Percentiles rank a stretch among this genome's conserved stretches.
phyloP scores from a whole-genome alignment of 106 monocot species.

The Posidonia australis region DNA sequence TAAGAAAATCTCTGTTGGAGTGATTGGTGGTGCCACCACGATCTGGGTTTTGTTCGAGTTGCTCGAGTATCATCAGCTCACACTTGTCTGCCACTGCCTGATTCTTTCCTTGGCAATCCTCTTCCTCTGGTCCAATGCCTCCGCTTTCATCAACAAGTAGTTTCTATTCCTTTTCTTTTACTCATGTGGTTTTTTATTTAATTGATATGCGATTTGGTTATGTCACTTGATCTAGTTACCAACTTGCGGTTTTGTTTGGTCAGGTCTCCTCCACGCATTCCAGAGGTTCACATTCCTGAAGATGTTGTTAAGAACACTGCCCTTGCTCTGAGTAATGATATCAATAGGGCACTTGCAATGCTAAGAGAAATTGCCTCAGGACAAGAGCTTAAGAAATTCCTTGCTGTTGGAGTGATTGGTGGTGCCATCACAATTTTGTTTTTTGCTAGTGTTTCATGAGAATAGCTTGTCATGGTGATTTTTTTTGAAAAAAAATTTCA shows the following conservation, averaged over 20 bases:
- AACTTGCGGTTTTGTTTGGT: background rate
- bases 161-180: background rate
- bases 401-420: conserved; percentile 33
- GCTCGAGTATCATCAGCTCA: conserved; percentile 49
- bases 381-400: conserved; percentile 55
- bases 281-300: conserved; percentile 58
- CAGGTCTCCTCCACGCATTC: conserved; percentile 60
- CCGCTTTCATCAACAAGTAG: conserved; percentile 72
- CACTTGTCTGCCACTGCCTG: conserved; percentile 41
- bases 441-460: background rate
- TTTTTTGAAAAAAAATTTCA: conserved; percentile 6
- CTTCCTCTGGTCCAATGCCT: conserved; percentile 73
- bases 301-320: conserved; percentile 47
- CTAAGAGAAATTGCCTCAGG: conserved; percentile 57
- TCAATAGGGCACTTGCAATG: conserved; percentile 43
- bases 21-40: conserved; percentile 30
- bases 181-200: background rate
- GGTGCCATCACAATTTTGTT: background rate
- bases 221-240: background rate
- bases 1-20: conserved; percentile 51
- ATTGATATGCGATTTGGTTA: background rate
- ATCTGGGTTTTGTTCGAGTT: conserved; percentile 62
- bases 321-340: conserved; percentile 37
- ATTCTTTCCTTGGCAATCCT: conserved; percentile 38
- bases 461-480: background rate